Evolutionary conservation across 495 filamentous ascomycete genomes (phyloP), one percentile per base, ranked within the genome.

Genomic region (Neurospora sp.): DNA sequence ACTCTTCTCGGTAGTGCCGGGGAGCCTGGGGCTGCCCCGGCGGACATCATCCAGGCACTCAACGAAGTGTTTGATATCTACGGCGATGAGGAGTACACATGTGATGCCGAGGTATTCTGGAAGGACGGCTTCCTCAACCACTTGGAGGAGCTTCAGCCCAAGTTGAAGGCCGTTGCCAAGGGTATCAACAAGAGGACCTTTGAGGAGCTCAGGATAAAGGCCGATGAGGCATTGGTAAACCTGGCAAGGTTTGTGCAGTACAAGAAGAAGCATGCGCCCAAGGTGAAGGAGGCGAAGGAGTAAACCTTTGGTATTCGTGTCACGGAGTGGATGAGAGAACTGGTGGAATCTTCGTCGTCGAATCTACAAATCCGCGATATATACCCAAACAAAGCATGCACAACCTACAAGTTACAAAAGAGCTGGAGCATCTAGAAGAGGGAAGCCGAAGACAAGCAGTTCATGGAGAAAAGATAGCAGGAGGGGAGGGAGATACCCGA

Each of bases 51-150:
- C 22, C 88, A 90, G 78, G 85, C 86, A 14, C 78, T 91, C 44
- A 87, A 90, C 78, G 85, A 89, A 75, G 72, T 91, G 27, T 88
- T 88, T 74, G 89, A 90, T 69, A 85, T 90, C 41, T 91, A 91
- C 75, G 85, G 85, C 8, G 89, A 91, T 71, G 85, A 86, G 72
- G 81, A 81, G 18, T 84, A 79, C 71, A 77, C 81, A 40, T 87
- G 85, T 73, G 89, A 90, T 73, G 82, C 78, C 72, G 85, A 88
- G 44, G 87, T 90, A 4, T 91, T 91, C 75, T 88, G 87, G 84
- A 86, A 84, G 70, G 81, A 87, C 71, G 83, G 82, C n/a, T 89
- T 90, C 75, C 78, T 89, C 59, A 79, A 83, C 77, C 87, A 89
- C 76, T 79, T 90, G 3, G 84, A 89, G 73, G 86, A 82, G 40